Conservation (phyloP, 2,329 filamentous ascomycete genomes). For the Trichoderma sp. region DNA sequence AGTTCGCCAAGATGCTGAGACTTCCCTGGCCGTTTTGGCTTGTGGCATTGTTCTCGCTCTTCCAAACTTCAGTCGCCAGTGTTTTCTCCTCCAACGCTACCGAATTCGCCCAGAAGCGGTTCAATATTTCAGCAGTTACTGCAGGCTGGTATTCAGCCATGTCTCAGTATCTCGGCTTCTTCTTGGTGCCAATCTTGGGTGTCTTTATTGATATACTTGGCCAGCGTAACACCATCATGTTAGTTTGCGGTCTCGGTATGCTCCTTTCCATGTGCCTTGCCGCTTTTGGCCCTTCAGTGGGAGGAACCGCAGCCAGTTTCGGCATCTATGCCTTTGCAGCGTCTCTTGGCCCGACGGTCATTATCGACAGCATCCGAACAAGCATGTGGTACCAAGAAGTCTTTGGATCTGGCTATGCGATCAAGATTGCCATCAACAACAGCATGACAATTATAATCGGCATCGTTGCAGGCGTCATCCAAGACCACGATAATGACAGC, state of each 20-base stretch:
- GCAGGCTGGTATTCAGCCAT: constrained; percentile 65
- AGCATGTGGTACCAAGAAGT: constrained; percentile 63
- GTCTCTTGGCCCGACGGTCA: constrained; percentile 59
- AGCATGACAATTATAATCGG: constrained; percentile 64
- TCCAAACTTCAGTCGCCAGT: constrained; percentile 59
- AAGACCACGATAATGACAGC: constrained; percentile 60
- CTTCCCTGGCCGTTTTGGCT: constrained; percentile 65
- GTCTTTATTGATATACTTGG: constrained; percentile 61
- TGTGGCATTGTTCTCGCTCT: constrained; percentile 58
- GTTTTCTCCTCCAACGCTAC: constrained; percentile 63
- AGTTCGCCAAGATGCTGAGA: constrained; percentile 57
- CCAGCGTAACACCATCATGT: constrained; percentile 56
- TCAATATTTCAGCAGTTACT: constrained; percentile 56
- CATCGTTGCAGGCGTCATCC: constrained; percentile 60
- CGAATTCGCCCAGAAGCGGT: constrained; percentile 63
- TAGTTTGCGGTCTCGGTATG: constrained; percentile 57
- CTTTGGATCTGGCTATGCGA: constrained; percentile 62
- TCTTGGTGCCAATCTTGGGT: constrained; percentile 60
- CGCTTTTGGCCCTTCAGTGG: constrained; percentile 52
- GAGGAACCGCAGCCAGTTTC: constrained; percentile 62
- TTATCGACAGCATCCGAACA: constrained; percentile 65
- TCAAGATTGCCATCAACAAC: constrained; percentile 67
- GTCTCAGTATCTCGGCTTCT: constrained; percentile 60
- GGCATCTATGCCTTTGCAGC: constrained; percentile 62
- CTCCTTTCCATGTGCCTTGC: constrained; percentile 57